Conservation (phyloP, 345 rosid species). For the Heritiera littoralis region DNA sequence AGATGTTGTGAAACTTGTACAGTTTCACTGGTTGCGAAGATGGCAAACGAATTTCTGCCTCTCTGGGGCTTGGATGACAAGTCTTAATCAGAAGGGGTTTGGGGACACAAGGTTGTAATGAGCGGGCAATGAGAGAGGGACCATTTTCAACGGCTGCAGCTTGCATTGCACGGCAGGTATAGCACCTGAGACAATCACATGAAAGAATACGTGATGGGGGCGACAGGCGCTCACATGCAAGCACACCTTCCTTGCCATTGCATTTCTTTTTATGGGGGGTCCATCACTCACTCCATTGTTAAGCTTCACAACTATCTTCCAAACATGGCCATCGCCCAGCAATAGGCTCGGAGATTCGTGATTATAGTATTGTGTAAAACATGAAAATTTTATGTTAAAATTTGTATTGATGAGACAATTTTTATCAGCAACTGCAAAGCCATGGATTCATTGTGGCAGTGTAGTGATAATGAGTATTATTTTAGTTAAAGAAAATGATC, state of each 20-base stretch:
- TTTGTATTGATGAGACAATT: too few species aligned
- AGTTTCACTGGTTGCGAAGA: not conserved
- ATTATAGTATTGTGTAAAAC: too few species aligned
- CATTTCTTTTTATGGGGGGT: not conserved
- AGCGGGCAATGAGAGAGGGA: constrained; percentile 19
- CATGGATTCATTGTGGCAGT: not conserved
- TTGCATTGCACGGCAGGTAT: not conserved
- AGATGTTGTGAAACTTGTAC: constrained; percentile 4
- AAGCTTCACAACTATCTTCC: not conserved
- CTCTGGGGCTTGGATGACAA: not conserved
- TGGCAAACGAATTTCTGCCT: not conserved
- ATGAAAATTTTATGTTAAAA: too few species aligned
- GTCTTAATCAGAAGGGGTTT: constrained; percentile 3
- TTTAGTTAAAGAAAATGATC: not conserved
- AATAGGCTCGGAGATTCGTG: too few species aligned
- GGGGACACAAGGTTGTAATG: not conserved
- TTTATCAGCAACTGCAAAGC: too few species aligned
- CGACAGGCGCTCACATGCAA: constrained; percentile 29
- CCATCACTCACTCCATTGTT: not conserved
- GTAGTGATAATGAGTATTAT: not conserved
- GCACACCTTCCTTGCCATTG: constrained; percentile 5
- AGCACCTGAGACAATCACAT: constrained; percentile 23
- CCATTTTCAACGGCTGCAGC: constrained; percentile 11
- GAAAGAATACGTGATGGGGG: constrained; percentile 16
- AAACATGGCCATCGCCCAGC: not conserved